phyloP scores from a whole-genome alignment of 768 basidiomycete genomes.

The Boletus rubroflammeus region DNA sequence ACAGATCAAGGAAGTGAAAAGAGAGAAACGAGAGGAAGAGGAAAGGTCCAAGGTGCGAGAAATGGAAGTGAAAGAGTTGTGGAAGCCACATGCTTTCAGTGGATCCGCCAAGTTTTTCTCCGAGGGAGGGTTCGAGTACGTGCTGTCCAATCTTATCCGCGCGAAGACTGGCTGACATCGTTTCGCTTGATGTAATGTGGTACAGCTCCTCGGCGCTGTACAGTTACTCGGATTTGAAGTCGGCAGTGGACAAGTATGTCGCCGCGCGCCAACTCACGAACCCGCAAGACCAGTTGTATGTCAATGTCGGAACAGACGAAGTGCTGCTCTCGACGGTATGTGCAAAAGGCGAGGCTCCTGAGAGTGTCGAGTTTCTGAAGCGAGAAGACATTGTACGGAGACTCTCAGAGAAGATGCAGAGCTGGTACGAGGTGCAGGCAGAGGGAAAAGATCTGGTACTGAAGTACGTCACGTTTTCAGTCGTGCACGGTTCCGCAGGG shows the following conservation, averaged over 20 bases:
- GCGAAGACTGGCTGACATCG: neutral
- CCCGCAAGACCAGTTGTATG: slow-evolving; percentile 58
- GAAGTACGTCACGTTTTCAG: slow-evolving; percentile 46
- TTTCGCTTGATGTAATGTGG: neutral
- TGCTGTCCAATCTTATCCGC: slow-evolving; percentile 6
- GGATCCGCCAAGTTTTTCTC: slow-evolving; percentile 58
- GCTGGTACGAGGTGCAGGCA: slow-evolving; percentile 62
- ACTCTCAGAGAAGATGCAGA: slow-evolving; percentile 66
- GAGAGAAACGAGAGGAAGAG: slow-evolving; percentile 50
- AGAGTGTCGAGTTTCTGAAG: slow-evolving; percentile 52
- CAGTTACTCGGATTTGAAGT: slow-evolving; percentile 52
- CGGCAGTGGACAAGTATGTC: slow-evolving; percentile 62
- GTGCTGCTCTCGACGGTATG: slow-evolving; percentile 37
- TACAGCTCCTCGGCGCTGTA: slow-evolving; percentile 53
- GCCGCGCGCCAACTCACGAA: slow-evolving; percentile 59
- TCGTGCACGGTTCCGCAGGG: neutral
- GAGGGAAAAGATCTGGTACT: slow-evolving; percentile 53
- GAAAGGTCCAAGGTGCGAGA: slow-evolving; percentile 45
- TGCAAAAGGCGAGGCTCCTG: slow-evolving; percentile 30
- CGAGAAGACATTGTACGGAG: slow-evolving; percentile 59
- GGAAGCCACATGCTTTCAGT: slow-evolving; percentile 61
- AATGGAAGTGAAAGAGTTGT: slow-evolving; percentile 63
- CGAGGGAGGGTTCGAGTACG: slow-evolving; percentile 59
- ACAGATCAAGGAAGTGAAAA: slow-evolving; percentile 61
- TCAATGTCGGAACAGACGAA: slow-evolving; percentile 57